phyloP scores from a whole-genome alignment of 2,329 filamentous ascomycete genomes.

The Aureobasidium vineae region DNA sequence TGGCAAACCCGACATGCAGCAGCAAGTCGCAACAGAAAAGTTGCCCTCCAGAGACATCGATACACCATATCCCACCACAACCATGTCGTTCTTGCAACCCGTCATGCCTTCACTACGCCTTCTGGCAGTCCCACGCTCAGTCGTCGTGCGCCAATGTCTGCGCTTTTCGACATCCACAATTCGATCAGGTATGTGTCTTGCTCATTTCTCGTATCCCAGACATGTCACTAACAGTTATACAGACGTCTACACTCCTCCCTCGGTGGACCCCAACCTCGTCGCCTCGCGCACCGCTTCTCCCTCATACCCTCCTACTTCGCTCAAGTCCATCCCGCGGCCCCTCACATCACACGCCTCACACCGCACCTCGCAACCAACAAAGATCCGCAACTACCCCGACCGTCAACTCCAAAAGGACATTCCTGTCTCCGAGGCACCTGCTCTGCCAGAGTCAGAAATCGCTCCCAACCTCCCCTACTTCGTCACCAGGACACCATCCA shows the following conservation, averaged over 20 bases:
- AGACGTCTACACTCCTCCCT: conserved; percentile 26
- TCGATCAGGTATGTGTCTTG: conserved; percentile 34
- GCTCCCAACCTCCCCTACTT: conserved; percentile 61
- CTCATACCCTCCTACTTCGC: conserved; percentile 36
- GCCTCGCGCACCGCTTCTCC: conserved; percentile 38
- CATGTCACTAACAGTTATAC: background rate
- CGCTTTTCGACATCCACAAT: conserved; percentile 42
- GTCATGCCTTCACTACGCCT: conserved; percentile 45
- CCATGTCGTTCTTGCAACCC: conserved; percentile 30
- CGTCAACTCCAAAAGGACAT: conserved; percentile 29
- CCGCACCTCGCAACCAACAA: conserved; percentile 37
- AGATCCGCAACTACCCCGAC: conserved; percentile 39
- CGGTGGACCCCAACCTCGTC: conserved; percentile 37
- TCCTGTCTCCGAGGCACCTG: conserved; percentile 27
- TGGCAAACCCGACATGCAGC: background rate
- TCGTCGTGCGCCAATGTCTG: conserved; percentile 42
- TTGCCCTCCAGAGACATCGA: background rate
- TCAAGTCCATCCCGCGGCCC: conserved; percentile 39
- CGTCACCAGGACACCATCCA: conserved; percentile 67
- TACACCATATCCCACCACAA: background rate
- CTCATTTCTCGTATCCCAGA: background rate
- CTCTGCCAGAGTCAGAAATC: conserved; percentile 35
- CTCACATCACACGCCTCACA: conserved; percentile 40
- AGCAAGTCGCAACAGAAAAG: conserved; percentile 8
- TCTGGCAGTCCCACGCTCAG: conserved; percentile 40